Evolutionary conservation across 495 filamentous ascomycete species (phyloP).

Genomic region (Sphaerosporella brunnea): DNA sequence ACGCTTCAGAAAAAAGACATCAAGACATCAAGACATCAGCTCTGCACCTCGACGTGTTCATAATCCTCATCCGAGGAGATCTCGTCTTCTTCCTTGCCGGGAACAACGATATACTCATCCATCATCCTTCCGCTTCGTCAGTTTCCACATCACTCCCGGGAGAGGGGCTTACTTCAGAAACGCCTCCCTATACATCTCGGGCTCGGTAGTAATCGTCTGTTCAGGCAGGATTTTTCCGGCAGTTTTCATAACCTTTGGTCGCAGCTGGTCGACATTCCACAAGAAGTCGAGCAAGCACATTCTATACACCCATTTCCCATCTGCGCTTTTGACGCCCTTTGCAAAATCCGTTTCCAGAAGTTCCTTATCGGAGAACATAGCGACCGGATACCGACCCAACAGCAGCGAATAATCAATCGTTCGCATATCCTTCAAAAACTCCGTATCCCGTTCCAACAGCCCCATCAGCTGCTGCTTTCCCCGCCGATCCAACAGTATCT

Average conservation of each 20-base stretch:
- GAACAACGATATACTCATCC: constrained; percentile 1
- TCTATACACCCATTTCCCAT: constrained; percentile 25
- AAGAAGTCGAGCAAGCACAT: constrained; percentile 23
- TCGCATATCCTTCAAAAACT: constrained; percentile 21
- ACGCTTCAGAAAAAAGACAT: too few relatives aligned
- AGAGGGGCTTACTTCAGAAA: constrained; percentile 13
- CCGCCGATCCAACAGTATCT: constrained; percentile 13
- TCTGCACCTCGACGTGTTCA: neutral
- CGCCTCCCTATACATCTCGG: constrained; percentile 19
- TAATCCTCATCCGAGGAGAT: neutral
- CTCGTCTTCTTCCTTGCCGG: neutral
- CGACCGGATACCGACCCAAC: constrained; percentile 22
- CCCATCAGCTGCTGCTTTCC: constrained; percentile 19
- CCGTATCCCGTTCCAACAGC: constrained; percentile 19
- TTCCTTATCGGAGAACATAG: constrained; percentile 19
- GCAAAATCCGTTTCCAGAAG: constrained; percentile 13
- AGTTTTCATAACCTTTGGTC: constrained; percentile 18
- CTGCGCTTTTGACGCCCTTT: constrained; percentile 15
- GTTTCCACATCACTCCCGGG: neutral
- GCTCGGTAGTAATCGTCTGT: constrained; percentile 24
- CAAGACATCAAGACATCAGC: too few relatives aligned
- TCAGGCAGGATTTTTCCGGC: constrained; percentile 19
- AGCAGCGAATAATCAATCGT: constrained; percentile 25
- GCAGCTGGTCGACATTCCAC: constrained; percentile 24
- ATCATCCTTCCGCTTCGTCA: neutral